These are phyloP conservation scores for Pleurotus tuoliensis DNA, from an alignment of 768 basidiomycete genomes.

Conservation along the genomic window DNA sequence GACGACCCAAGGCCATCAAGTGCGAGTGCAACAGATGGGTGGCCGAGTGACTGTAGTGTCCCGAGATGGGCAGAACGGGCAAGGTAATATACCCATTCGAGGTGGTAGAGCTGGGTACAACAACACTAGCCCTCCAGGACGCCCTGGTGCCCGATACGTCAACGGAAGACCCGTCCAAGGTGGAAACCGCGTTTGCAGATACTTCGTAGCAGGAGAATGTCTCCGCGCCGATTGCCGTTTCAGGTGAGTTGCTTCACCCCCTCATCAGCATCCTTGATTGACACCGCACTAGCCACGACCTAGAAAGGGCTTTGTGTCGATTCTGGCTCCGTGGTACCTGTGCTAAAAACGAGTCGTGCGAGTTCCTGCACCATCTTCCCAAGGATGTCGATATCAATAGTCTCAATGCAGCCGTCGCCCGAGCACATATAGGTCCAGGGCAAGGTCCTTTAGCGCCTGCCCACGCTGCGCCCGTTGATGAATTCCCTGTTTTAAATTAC, in stretches of 20 bases:
- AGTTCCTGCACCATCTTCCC: slow-evolving; percentile 91
- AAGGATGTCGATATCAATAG: slow-evolving; percentile 78
- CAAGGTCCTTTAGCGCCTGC: slow-evolving; percentile 37
- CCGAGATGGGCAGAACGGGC: slow-evolving; percentile 40
- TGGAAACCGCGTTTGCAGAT: slow-evolving; percentile 86
- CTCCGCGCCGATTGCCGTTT: slow-evolving; percentile 95
- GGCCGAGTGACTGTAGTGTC: slow-evolving; percentile 65
- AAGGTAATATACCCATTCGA: slow-evolving; percentile 16
- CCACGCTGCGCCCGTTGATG: slow-evolving; percentile 48
- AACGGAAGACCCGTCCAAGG: slow-evolving; percentile 56
- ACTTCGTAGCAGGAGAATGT: slow-evolving; percentile 96
- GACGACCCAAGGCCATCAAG: slow-evolving; percentile 36
- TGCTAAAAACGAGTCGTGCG: slow-evolving; percentile 94
- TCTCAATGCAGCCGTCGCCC: slow-evolving; percentile 63
- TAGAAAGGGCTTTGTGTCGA: slow-evolving; percentile 90
- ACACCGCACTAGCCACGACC: slow-evolving; percentile 67
- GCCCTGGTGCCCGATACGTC: slow-evolving; percentile 35
- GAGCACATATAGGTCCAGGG: slow-evolving; percentile 55
- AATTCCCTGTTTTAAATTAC: slow-evolving; percentile 69
- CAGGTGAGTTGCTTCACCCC: slow-evolving; percentile 53
- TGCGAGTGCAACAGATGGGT: slow-evolving; percentile 59
- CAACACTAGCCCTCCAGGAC: slow-evolving; percentile 24
- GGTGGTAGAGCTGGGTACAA: slow-evolving; percentile 38
- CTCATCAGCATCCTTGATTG: slow-evolving; percentile 2
- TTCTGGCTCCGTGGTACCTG: slow-evolving; percentile 99